Percentiles rank a stretch among this genome's conserved stretches.
Evolutionary conservation across 129 eudicot genomes (phyloP).

Genomic region (Cynara cardunculus): DNA sequence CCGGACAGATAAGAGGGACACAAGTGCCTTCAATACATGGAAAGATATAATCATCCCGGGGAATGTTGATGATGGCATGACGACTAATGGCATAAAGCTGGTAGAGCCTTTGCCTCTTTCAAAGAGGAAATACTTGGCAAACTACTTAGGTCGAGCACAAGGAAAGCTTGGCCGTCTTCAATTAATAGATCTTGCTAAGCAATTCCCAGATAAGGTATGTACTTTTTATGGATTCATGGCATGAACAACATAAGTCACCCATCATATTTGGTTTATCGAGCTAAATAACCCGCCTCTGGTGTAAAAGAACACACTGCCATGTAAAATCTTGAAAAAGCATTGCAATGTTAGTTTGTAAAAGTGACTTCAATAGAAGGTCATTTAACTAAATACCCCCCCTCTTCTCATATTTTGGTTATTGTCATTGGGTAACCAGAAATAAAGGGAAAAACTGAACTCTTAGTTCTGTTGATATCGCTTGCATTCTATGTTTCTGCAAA

Average conservation of each 20-base stretch:
- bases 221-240: neutral
- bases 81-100: slow-evolving; percentile 46
- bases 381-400: neutral
- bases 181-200: slow-evolving; percentile 69
- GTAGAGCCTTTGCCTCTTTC: slow-evolving; percentile 83
- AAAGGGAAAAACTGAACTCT: neutral
- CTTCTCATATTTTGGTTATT: neutral
- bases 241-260: neutral
- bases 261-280: neutral
- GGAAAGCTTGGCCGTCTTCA: slow-evolving; percentile 93
- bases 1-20: slow-evolving; percentile 85
- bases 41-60: slow-evolving; percentile 97
- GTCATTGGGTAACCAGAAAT: neutral
- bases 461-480: neutral
- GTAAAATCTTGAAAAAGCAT: neutral
- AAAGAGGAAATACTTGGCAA: slow-evolving; percentile 77
- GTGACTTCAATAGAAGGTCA: neutral
- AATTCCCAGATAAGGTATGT: slow-evolving; percentile 75
- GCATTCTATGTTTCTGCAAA: slow-evolving; percentile 16
- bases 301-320: neutral
- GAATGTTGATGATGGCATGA: slow-evolving; percentile 94
- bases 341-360: no score
- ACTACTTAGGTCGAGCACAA: slow-evolving; percentile 88
- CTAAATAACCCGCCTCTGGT: neutral
- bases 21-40: slow-evolving; percentile 98